Conservation (phyloP, 164 flowering plant species). For the Piper betle region DNA sequence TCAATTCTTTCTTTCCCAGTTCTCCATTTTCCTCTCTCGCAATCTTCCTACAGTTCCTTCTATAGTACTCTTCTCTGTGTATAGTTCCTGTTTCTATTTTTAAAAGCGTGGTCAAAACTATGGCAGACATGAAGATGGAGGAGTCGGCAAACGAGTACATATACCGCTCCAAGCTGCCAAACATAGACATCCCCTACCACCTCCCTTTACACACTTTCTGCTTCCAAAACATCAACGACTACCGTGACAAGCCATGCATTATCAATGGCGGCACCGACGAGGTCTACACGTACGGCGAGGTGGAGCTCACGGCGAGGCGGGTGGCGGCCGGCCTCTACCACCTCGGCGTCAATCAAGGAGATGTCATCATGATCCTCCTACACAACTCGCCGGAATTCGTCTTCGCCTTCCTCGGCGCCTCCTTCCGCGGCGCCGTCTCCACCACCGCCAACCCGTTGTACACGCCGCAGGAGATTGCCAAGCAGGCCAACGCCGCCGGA, state of each 20-base stretch:
- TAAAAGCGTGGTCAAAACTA: no score
- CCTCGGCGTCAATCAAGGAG: constrained; percentile 47
- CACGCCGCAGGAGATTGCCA: constrained; percentile 54
- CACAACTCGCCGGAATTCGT: constrained; percentile 75
- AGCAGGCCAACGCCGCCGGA: constrained; percentile 52
- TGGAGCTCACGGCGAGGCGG: constrained; percentile 40
- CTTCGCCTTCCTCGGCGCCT: constrained; percentile 74
- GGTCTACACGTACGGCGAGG: constrained; percentile 41
- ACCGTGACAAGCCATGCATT: constrained; percentile 45
- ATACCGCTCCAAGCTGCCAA: constrained; percentile 77
- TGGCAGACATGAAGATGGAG: no score
- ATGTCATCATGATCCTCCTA: constrained; percentile 70
- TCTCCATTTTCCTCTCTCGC: no score
- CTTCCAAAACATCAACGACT: constrained; percentile 52
- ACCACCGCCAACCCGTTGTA: constrained; percentile 86
- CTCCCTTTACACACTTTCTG: constrained; percentile 70
- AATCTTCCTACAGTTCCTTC: no score
- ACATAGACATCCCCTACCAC: constrained; percentile 67
- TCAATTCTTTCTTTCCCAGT: no score
- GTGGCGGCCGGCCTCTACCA: constrained; percentile 56
- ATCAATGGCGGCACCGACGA: constrained; percentile 58
- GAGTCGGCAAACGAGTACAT: constrained; percentile 16
- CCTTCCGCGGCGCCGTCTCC: constrained; percentile 45
- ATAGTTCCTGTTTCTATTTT: no score
- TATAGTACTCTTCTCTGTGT: no score